Percentiles rank a stretch among this genome's conserved stretches.
phyloP scores from a whole-genome alignment of 768 basidiomycete species.

The Lyophyllum decastes region DNA sequence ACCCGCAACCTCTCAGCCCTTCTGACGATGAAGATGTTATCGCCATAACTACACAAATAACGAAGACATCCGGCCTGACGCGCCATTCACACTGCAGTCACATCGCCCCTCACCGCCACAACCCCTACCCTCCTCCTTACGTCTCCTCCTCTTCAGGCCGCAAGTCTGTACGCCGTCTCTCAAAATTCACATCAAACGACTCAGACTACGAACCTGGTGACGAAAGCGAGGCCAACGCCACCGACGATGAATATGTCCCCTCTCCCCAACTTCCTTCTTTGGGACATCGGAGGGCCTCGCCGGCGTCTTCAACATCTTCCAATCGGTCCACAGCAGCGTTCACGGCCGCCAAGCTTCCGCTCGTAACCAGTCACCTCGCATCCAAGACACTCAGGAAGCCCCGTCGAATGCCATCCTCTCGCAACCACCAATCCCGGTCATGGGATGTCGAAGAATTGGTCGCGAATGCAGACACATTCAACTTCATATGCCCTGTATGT shows the following conservation, averaged over 20 bases:
- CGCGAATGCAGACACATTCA: slow-evolving; percentile 18
- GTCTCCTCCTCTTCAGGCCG: slow-evolving; percentile 5
- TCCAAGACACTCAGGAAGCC: slow-evolving; percentile 21
- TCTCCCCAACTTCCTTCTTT: slow-evolving; percentile 31
- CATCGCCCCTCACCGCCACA: background rate
- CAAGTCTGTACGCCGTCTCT: background rate
- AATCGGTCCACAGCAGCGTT: background rate
- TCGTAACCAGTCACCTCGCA: slow-evolving; percentile 3
- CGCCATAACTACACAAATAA: background rate
- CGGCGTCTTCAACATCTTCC: slow-evolving; percentile 1
- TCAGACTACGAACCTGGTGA: slow-evolving; percentile 31
- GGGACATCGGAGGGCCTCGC: slow-evolving; percentile 30
- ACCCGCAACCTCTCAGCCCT: background rate
- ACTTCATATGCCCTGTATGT: slow-evolving; percentile 47
- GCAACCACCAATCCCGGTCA: slow-evolving; percentile 43
- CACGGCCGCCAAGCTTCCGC: background rate
- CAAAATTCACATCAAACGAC: slow-evolving; percentile 1
- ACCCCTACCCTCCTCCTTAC: background rate
- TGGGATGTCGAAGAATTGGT: slow-evolving; percentile 21
- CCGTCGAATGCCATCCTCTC: slow-evolving; percentile 39
- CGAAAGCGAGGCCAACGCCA: slow-evolving; percentile 38
- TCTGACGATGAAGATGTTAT: background rate
- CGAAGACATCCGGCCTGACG: background rate
- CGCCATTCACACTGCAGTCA: background rate
- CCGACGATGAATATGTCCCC: slow-evolving; percentile 49